phyloP scores from a whole-genome alignment of 176 grass and related monocot genomes.

The Dactylis glomerata region DNA sequence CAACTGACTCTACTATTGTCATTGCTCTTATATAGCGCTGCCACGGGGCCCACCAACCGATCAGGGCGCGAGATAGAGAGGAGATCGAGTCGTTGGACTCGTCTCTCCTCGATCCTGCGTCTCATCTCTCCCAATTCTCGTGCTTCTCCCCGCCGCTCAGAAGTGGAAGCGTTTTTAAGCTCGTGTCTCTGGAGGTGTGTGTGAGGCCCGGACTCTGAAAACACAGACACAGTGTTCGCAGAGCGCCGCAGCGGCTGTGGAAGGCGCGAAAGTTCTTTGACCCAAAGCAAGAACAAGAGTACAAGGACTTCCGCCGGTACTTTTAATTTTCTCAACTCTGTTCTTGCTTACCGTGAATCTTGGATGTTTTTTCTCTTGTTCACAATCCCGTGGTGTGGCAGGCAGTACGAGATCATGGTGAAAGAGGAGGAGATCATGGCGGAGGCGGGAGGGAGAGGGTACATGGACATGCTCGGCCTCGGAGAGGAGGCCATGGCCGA shows the following conservation, averaged over 20 bases:
- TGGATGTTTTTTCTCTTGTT: background rate
- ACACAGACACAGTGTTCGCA: background rate
- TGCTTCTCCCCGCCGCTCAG: background rate
- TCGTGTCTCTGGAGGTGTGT: background rate
- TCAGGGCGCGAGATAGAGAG: no score
- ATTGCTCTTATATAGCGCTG: no score
- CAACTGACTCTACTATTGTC: no score
- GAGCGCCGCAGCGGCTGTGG: constrained; percentile 19
- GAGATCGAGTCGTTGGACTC: no score
- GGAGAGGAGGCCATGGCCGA: constrained; percentile 30
- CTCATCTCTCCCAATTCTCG: background rate
- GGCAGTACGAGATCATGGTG: constrained; percentile 17
- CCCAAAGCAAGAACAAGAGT: background rate
- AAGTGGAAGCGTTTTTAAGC: constrained; percentile 30
- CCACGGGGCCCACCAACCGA: no score
- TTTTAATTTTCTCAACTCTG: background rate
- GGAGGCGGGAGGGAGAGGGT: constrained; percentile 28
- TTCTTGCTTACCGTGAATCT: background rate
- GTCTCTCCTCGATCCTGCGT: background rate
- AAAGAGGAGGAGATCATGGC: constrained; percentile 42
- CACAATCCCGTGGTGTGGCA: background rate
- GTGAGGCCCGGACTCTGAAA: constrained; percentile 14
- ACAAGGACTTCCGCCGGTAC: background rate
- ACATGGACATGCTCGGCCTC: constrained; percentile 40
- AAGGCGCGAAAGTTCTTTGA: constrained; percentile 43